Conservation (phyloP, 2,329 filamentous ascomycete species). For the Verticillium tricorpus region DNA sequence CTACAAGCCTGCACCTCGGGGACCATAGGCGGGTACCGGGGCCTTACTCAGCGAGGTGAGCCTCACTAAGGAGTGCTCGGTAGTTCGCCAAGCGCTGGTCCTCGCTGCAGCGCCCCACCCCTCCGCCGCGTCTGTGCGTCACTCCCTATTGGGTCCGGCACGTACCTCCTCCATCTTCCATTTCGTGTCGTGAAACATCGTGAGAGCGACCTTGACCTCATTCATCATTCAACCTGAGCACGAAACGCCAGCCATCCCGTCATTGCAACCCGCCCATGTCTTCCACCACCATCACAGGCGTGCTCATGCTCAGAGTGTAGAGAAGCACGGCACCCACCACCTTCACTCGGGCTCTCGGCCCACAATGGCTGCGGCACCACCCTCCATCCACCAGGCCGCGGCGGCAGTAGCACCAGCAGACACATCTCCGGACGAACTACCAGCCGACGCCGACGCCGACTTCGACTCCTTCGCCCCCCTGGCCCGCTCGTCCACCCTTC, state of each 20-base stretch:
- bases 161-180: background rate
- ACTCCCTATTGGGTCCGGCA: background rate
- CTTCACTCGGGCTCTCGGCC: background rate
- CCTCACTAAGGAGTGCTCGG: too few relatives aligned
- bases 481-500: constrained; percentile 35
- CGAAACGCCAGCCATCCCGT: background rate
- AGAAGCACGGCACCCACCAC: background rate
- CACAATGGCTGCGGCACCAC: background rate
- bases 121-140: background rate
- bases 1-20: too few relatives aligned
- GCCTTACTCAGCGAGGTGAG: too few relatives aligned
- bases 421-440: background rate
- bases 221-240: background rate
- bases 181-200: background rate
- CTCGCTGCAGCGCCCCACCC: background rate
- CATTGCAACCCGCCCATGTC: background rate
- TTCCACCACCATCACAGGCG: background rate
- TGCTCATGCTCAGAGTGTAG: background rate
- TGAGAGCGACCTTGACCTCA: background rate
- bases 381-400: background rate
- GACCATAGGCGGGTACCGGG: too few relatives aligned
- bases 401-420: background rate
- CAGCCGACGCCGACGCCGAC: constrained; percentile 9
- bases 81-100: background rate
- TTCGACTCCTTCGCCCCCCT: constrained; percentile 18